Conservation (phyloP, 768 basidiomycete species). For the Coprinopsis sp. region DNA sequence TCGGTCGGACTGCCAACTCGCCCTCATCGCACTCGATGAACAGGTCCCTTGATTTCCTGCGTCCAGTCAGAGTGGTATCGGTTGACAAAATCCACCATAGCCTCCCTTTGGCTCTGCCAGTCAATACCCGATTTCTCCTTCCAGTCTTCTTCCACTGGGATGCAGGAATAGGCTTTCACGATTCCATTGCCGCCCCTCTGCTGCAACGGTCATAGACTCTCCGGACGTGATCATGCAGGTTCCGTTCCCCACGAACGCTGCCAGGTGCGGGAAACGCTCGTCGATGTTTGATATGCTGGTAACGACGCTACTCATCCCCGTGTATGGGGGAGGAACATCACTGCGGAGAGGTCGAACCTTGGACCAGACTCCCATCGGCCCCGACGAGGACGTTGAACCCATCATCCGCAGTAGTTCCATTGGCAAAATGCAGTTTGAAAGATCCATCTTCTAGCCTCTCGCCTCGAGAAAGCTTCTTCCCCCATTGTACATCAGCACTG, state of each 20-base stretch:
- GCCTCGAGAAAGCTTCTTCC: conserved; percentile 14
- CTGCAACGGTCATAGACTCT: conserved; percentile 21
- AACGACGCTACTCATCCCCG: conserved; percentile 22
- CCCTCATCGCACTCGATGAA: conserved; percentile 6
- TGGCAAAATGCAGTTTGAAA: too few relatives aligned
- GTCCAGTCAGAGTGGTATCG: conserved; percentile 2
- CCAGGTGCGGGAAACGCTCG: conserved; percentile 17
- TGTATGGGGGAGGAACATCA: conserved; percentile 25
- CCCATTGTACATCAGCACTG: conserved; percentile 16
- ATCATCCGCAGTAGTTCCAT: too few relatives aligned
- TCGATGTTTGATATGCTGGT: conserved; percentile 12
- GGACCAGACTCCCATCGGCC: too few relatives aligned
- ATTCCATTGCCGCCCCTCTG: conserved; percentile 25
- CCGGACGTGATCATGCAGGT: conserved; percentile 21
- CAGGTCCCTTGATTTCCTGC: background rate
- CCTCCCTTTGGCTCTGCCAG: conserved; percentile 3
- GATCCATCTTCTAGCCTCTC: too few relatives aligned
- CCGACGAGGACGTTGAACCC: too few relatives aligned
- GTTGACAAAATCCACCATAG: conserved; percentile 1
- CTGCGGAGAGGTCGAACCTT: conserved; percentile 28
- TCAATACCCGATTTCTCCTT: conserved; percentile 8
- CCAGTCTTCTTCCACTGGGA: conserved; percentile 10
- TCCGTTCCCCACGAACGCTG: conserved; percentile 24
- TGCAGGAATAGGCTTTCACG: conserved; percentile 7
- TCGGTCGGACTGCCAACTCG: conserved; percentile 5